A percentile compares a stretch with the other conserved stretches of the same genome.
Conservation (phyloP, 768 basidiomycete species). For the Agaricus bisporus region DNA sequence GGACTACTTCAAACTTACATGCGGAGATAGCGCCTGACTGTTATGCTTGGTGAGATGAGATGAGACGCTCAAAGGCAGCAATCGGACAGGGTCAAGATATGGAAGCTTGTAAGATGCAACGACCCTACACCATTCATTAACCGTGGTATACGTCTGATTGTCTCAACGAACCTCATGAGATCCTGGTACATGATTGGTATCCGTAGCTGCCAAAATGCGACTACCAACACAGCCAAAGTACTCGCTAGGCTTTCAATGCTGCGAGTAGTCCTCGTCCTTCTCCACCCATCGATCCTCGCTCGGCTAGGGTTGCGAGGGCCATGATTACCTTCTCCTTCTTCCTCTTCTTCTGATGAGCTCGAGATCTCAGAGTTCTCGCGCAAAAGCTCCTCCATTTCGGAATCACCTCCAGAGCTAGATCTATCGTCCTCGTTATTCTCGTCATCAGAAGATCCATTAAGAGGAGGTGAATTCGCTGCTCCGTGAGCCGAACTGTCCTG, state of each 20-base stretch:
- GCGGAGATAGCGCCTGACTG: constrained; percentile 60
- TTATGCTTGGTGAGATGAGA: constrained; percentile 70
- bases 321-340: constrained; percentile 12
- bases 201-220: constrained; percentile 77
- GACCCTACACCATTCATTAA: constrained; percentile 35
- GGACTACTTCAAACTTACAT: constrained; percentile 38
- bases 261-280: constrained; percentile 19
- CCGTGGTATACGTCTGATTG: neutral
- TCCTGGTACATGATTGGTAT: constrained; percentile 74
- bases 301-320: constrained; percentile 16
- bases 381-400: constrained; percentile 15
- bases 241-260: constrained; percentile 34
- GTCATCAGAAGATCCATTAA: neutral
- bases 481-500: neutral
- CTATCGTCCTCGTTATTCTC: constrained; percentile 11
- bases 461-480: neutral
- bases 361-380: constrained; percentile 14
- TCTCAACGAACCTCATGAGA: constrained; percentile 52
- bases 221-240: constrained; percentile 61
- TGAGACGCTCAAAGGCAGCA: constrained; percentile 56
- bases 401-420: constrained; percentile 9
- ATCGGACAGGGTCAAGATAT: constrained; percentile 66
- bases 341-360: constrained; percentile 18
- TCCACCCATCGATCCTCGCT: constrained; percentile 18
- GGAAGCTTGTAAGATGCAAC: constrained; percentile 75